Percentiles rank a stretch among this genome's conserved stretches.
phyloP scores from a whole-genome alignment of 2,329 filamentous ascomycete genomes.

The Colletotrichum sp. region DNA sequence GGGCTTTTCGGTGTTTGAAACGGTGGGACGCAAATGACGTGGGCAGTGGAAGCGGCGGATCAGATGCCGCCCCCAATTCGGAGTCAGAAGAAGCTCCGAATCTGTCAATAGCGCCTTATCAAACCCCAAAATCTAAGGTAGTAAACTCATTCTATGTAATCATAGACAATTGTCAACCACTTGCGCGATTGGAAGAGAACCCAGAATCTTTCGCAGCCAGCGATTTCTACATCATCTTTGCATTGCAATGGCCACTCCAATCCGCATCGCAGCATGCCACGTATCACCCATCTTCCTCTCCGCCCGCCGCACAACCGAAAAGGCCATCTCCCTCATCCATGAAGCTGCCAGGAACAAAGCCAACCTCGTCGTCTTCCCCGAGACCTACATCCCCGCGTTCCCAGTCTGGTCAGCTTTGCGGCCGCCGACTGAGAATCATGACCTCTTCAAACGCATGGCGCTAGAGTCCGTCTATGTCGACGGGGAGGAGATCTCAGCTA shows the following conservation, averaged over 20 bases:
- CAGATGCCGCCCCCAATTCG: not conserved
- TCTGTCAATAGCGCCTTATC: not conserved
- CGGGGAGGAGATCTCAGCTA: conserved; percentile 47
- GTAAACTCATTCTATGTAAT: not conserved
- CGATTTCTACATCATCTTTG: fast-evolving
- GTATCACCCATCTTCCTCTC: conserved; percentile 51
- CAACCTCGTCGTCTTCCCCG: conserved; percentile 58
- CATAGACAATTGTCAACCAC: not conserved
- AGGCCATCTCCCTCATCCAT: conserved; percentile 49
- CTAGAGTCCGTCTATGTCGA: conserved; percentile 48
- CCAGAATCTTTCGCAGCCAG: fast-evolving
- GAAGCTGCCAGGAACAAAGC: conserved; percentile 47
- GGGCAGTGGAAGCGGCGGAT: not conserved
- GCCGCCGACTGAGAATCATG: conserved; percentile 54
- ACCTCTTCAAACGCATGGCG: conserved; percentile 51
- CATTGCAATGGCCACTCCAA: not conserved
- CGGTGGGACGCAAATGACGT: not conserved
- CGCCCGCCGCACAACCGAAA: conserved; percentile 48
- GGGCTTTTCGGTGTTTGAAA: not conserved
- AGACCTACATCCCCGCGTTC: conserved; percentile 58
- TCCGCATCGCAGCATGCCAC: conserved; percentile 39
- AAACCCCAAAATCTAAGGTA: not conserved
- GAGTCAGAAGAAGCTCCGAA: not conserved
- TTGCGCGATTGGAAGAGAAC: not conserved
- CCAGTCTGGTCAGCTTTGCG: conserved; percentile 55